Percentiles rank a stretch among this genome's conserved stretches.
phyloP scores from a whole-genome alignment of 306 rosid genomes.

The Adenanthera pavonina region DNA sequence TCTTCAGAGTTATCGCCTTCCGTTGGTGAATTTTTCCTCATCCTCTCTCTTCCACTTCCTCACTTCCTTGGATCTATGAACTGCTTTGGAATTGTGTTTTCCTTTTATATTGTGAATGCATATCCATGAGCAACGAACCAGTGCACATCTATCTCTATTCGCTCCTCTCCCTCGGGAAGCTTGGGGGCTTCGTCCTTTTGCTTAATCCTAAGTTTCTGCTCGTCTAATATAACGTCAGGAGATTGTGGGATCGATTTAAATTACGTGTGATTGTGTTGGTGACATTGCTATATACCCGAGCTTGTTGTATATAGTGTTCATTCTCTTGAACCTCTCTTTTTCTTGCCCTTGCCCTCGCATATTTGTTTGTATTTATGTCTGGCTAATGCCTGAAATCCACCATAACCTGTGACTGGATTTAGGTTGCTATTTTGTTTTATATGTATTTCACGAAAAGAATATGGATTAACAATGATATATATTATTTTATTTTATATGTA shows the following conservation, averaged over 20 bases:
- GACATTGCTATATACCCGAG: background rate
- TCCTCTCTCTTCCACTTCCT: background rate
- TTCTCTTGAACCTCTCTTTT: background rate
- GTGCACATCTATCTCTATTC: background rate
- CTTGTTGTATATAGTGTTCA: background rate
- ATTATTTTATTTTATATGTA: background rate
- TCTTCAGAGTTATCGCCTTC: conserved; percentile 25
- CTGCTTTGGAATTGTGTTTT: conserved; percentile 5
- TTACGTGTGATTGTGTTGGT: conserved; percentile 5
- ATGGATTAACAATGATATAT: background rate
- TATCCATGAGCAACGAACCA: background rate
- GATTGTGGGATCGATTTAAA: background rate
- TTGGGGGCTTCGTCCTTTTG: background rate
- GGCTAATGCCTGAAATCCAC: background rate
- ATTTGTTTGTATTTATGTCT: background rate
- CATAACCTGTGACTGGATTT: background rate
- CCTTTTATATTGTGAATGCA: conserved; percentile 2
- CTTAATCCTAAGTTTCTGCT: background rate
- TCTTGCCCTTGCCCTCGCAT: background rate
- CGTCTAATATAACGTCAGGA: background rate
- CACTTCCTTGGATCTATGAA: conserved; percentile 39
- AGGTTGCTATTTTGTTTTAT: background rate
- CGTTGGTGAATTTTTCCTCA: conserved; percentile 40
- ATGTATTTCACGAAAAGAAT: background rate
- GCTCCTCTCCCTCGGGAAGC: background rate